A percentile compares a stretch with the other conserved stretches of the same genome.
These are phyloP conservation scores for Mycena sanguinolenta DNA, from an alignment of 768 basidiomycete species.

Conservation along the genomic window DNA sequence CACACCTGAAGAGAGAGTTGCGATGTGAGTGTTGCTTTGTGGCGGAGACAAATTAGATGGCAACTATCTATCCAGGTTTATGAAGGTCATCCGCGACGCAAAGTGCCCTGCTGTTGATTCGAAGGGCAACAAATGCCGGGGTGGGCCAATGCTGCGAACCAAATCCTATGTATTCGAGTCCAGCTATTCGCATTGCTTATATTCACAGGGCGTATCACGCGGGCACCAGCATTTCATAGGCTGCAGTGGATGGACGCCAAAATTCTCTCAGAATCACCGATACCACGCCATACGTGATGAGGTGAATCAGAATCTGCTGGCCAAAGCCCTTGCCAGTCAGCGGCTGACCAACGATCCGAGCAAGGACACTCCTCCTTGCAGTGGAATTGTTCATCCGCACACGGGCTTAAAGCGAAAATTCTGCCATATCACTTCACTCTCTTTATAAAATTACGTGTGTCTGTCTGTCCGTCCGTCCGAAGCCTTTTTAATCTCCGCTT, in stretches of 20 bases:
- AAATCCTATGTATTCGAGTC: not conserved
- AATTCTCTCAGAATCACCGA: not conserved
- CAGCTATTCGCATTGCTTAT: not conserved
- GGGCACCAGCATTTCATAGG: constrained; percentile 5
- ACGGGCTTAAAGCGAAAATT: not conserved
- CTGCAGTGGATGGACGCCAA: not conserved
- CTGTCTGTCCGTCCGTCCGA: too few relatives aligned
- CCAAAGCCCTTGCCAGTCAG: not conserved
- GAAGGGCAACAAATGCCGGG: not conserved
- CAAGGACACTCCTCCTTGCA: constrained; percentile 4
- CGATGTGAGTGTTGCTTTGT: not conserved
- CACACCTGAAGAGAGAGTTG: not conserved
- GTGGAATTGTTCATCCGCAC: not conserved
- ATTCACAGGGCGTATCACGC: not conserved
- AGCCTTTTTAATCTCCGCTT: too few relatives aligned
- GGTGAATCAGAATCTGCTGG: not conserved
- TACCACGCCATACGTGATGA: not conserved
- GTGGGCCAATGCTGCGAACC: not conserved
- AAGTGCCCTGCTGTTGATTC: constrained; percentile 7
- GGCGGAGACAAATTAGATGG: not conserved
- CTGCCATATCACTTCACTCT: too few relatives aligned
- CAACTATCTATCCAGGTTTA: not conserved
- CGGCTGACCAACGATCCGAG: not conserved
- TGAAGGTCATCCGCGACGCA: not conserved
- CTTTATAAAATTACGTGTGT: too few relatives aligned